Evolutionary conservation across 2,329 filamentous ascomycete species (phyloP).

Genomic region (Ophiostoma pallidulum): DNA sequence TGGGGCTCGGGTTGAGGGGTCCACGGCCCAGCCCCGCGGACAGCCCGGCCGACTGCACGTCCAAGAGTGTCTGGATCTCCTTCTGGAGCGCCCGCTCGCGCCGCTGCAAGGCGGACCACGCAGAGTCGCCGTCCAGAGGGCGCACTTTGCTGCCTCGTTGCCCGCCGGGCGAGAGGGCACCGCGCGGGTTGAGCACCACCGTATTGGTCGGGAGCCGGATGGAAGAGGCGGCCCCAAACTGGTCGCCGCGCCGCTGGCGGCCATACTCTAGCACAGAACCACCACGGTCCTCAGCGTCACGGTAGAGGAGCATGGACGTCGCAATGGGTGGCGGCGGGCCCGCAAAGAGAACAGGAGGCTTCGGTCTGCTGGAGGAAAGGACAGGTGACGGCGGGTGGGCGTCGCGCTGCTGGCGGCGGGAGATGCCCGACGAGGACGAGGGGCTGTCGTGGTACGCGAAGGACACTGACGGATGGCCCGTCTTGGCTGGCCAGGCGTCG

Average conservation of each 20-base stretch:
- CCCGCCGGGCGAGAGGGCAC: not conserved
- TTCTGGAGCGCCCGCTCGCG: constrained; percentile 36
- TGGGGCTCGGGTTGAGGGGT: constrained; percentile 15
- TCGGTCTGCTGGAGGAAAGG: not conserved
- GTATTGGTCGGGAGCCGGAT: constrained; percentile 23
- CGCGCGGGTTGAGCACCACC: constrained; percentile 29
- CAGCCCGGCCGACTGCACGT: constrained; percentile 39
- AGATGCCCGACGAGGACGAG: constrained; percentile 6
- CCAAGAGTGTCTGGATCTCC: constrained; percentile 39
- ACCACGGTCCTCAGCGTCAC: constrained; percentile 23
- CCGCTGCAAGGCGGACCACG: constrained; percentile 38
- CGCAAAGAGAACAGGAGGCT: constrained; percentile 30
- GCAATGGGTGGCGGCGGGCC: constrained; percentile 45
- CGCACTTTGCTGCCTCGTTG: constrained; percentile 3
- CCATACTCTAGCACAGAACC: not conserved
- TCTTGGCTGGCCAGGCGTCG: not conserved
- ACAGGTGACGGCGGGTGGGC: not conserved
- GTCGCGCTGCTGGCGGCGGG: constrained; percentile 7
- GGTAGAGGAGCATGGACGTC: constrained; percentile 30
- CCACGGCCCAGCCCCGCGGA: constrained; percentile 27
- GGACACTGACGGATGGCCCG: not conserved
- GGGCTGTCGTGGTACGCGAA: constrained; percentile 9
- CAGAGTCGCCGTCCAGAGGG: constrained; percentile 30
- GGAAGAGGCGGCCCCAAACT: constrained; percentile 12
- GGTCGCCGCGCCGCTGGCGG: not conserved